Percentiles rank a stretch among this genome's conserved stretches.
These are phyloP conservation scores for Malus hybrid DNA, from an alignment of 331 rosid species.

Conservation along the genomic window DNA sequence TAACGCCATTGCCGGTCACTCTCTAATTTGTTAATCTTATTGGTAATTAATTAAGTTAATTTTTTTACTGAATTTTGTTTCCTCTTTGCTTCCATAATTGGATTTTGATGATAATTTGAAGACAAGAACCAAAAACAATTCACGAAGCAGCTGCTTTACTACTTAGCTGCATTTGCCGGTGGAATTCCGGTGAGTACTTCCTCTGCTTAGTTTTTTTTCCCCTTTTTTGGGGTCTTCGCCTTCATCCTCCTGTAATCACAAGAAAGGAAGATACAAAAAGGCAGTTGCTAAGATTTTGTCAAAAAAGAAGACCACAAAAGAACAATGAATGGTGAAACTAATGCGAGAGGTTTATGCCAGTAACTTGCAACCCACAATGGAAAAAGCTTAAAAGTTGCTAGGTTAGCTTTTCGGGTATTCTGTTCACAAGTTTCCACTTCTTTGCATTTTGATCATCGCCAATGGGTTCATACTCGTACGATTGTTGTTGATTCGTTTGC, in stretches of 20 bases:
- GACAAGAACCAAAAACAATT: constrained; percentile 95
- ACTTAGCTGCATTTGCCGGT: constrained; percentile 83
- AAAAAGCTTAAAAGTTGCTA: not conserved
- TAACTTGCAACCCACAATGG: not conserved
- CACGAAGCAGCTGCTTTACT: constrained; percentile 76
- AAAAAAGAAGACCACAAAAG: too few relatives aligned
- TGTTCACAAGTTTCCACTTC: not conserved
- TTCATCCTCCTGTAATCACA: constrained; percentile 8
- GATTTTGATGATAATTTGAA: constrained; percentile 10
- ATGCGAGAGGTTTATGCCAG: not conserved
- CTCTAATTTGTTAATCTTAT: not conserved
- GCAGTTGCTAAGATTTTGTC: too few relatives aligned
- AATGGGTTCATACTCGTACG: not conserved
- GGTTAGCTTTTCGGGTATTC: not conserved
- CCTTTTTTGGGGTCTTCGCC: not conserved
- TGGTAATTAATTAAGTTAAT: not conserved
- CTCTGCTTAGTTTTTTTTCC: constrained; percentile 36
- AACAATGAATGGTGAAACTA: not conserved
- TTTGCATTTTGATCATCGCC: not conserved
- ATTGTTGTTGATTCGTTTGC: not conserved
- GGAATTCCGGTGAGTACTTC: constrained; percentile 99
- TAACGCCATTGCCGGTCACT: constrained; percentile 67
- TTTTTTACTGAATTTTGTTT: not conserved
- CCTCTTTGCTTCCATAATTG: not conserved
- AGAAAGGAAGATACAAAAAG: not conserved